These are phyloP conservation scores for Lophiotrema nucula DNA, from an alignment of 495 filamentous ascomycete species.

Conservation along the genomic window DNA sequence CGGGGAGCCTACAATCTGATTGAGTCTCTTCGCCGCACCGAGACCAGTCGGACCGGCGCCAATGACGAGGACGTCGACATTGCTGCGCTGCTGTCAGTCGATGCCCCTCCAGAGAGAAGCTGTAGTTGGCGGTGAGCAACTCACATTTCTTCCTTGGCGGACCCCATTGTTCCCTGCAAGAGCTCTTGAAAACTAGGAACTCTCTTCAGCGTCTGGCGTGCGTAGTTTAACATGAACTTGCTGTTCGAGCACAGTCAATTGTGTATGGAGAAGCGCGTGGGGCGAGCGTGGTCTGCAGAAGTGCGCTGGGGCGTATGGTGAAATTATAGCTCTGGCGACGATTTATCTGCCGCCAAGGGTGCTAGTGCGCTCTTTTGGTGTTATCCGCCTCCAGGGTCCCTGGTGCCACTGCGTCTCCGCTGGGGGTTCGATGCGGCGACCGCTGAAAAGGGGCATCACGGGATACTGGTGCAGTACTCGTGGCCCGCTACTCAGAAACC, in stretches of 20 bases:
- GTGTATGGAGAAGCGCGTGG: neutral
- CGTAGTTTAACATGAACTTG: slow-evolving; percentile 33
- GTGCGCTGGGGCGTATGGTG: neutral
- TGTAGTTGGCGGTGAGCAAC: slow-evolving; percentile 11
- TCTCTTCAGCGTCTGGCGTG: slow-evolving; percentile 48
- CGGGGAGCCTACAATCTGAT: slow-evolving; percentile 83
- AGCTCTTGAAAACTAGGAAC: slow-evolving; percentile 61
- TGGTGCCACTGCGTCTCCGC: no score
- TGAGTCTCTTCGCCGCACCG: slow-evolving; percentile 93
- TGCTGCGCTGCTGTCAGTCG: slow-evolving; percentile 49
- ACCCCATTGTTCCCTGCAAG: slow-evolving; percentile 57
- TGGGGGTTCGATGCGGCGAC: no score
- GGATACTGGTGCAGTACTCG: no score
- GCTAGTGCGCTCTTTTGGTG: neutral
- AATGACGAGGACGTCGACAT: slow-evolving; percentile 97
- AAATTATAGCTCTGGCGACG: slow-evolving; percentile 7
- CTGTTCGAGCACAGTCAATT: slow-evolving; percentile 9
- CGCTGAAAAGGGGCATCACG: no score
- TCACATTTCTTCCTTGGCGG: slow-evolving; percentile 51
- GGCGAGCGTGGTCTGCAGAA: neutral
- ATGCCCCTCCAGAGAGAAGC: neutral
- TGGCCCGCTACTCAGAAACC: no score
- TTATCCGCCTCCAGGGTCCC: neutral
- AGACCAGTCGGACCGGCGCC: slow-evolving; percentile 95
- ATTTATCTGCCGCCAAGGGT: neutral